Evolutionary conservation across 345 rosid genomes (phyloP), one percentile per base, ranked within the genome.

Genomic region (Eutrema heterophyllum): DNA sequence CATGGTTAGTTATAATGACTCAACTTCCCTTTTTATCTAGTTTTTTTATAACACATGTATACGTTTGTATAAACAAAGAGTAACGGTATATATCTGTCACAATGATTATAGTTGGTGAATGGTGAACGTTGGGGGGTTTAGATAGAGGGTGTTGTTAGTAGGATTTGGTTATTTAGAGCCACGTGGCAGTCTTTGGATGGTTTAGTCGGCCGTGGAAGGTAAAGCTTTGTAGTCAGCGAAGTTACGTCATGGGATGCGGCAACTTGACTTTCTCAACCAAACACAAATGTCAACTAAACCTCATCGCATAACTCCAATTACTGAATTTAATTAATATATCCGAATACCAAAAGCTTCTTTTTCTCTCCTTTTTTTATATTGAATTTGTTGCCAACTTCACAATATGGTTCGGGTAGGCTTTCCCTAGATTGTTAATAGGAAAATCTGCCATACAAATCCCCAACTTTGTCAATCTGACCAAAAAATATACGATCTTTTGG

Each of bases 271-370:
- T 68, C 48, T 40, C 45, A 50, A 50, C 68, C 39, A 67, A 74
- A 68, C 55, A 74, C 59, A 16, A 24, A 24, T 67, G 58, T 67
- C 53, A 75, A 61, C 79, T 51, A 68, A 68, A 68, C 70, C 74
- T 52, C 55, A 51, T 32, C 52, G 24, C 54, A 27, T 30, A 16
- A 5, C 38, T 30, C 18, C 62, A 41, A 33, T 49, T 49, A 49
- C 21, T 65, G 21, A 13, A 21, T 35, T 35, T 36, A 15, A 11
- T 9, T 44, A 44, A n/a, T 16, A 8, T 45, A 46, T 46, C 7
- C 26, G 10, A 36, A 21, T 50, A 21, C 46, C 11, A 21, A 15
- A 6, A 35, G 13, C 48, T 3, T 30, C 5, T 30, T 30, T 30
- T 4, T n/a, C n/a, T n/a, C n/a, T n/a, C n/a, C n/a, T n/a, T 30